Percentiles rank a stretch among this genome's conserved stretches.
These are phyloP conservation scores for Candida quercuum DNA, from an alignment of 805 yeast genomes.

Conservation along the genomic window DNA sequence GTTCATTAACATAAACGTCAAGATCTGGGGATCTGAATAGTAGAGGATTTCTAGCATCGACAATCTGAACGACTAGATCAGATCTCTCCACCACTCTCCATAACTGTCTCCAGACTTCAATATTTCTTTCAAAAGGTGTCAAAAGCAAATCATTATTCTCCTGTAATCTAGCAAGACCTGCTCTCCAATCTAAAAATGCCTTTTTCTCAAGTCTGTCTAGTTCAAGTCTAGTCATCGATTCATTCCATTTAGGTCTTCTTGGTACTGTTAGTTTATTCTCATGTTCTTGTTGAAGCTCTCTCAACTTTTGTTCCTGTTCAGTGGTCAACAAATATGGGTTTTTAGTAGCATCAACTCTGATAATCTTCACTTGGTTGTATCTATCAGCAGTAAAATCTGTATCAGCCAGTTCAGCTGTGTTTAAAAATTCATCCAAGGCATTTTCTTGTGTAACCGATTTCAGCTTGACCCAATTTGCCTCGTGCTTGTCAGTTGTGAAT, in stretches of 20 bases:
- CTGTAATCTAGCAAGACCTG: constrained; percentile 79
- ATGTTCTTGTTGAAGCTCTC: constrained; percentile 59
- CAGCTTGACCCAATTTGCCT: constrained; percentile 84
- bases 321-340: constrained; percentile 59
- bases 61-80: constrained; percentile 92
- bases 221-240: constrained; percentile 63
- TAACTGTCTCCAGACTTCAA: constrained; percentile 96
- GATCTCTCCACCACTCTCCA: constrained; percentile 98
- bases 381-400: constrained; percentile 94
- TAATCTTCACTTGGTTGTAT: constrained; percentile 74
- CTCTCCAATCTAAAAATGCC: constrained; percentile 91
- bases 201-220: constrained; percentile 84
- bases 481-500: constrained; percentile 79
- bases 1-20: constrained; percentile 74
- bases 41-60: constrained; percentile 93
- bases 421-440: constrained; percentile 88
- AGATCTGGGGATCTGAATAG: constrained; percentile 85
- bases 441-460: constrained; percentile 94
- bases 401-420: constrained; percentile 93
- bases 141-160: constrained; percentile 79
- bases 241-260: constrained; percentile 85
- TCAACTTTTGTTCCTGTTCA: constrained; percentile 59
- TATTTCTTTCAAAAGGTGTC: constrained; percentile 95
- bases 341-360: constrained; percentile 55
- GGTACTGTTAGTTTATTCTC: constrained; percentile 80